phyloP scores from a whole-genome alignment of 176 grass and related monocot species.

The Zizania latifolia region DNA sequence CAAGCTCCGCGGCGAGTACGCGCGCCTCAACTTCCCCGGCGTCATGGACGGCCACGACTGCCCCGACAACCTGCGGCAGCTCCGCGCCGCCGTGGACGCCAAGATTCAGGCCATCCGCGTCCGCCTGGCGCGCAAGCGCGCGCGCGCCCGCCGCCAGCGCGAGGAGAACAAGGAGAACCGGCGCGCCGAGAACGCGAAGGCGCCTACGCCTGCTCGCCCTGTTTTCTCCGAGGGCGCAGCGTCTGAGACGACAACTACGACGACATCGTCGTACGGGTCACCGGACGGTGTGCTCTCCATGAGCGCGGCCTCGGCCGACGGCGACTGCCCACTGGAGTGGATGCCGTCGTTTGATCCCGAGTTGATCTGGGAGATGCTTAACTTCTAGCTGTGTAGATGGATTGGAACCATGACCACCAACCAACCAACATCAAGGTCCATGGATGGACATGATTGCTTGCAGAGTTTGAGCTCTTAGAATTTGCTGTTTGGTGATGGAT shows the following conservation, averaged over 20 bases:
- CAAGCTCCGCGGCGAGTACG: conserved; percentile 88
- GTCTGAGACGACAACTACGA: conserved; percentile 1
- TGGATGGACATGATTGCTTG: conserved; percentile 2
- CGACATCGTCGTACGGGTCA: conserved; percentile 21
- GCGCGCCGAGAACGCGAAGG: background rate
- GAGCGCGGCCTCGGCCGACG: conserved; percentile 24
- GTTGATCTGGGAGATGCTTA: conserved; percentile 80
- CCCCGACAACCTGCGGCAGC: conserved; percentile 44
- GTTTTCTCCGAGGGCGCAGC: conserved; percentile 24
- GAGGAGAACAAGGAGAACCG: background rate
- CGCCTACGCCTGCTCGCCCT: background rate
- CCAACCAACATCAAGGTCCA: conserved; percentile 5
- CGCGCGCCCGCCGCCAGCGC: conserved; percentile 28
- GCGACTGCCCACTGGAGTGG: conserved; percentile 44
- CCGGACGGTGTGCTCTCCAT: conserved; percentile 15
- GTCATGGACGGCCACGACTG: conserved; percentile 38
- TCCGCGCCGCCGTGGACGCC: conserved; percentile 58
- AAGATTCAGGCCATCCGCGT: conserved; percentile 93
- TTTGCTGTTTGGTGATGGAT: conserved; percentile 12
- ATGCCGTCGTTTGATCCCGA: conserved; percentile 91
- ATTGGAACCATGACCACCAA: background rate
- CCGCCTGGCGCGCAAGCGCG: conserved; percentile 55
- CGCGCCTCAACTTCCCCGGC: conserved; percentile 97
- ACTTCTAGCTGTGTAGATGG: conserved; percentile 39
- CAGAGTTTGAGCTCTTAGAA: conserved; percentile 19